Percentiles rank a stretch among this genome's conserved stretches.
Conservation (phyloP, 2,329 filamentous ascomycete genomes). For the Penicillium occitanis region DNA sequence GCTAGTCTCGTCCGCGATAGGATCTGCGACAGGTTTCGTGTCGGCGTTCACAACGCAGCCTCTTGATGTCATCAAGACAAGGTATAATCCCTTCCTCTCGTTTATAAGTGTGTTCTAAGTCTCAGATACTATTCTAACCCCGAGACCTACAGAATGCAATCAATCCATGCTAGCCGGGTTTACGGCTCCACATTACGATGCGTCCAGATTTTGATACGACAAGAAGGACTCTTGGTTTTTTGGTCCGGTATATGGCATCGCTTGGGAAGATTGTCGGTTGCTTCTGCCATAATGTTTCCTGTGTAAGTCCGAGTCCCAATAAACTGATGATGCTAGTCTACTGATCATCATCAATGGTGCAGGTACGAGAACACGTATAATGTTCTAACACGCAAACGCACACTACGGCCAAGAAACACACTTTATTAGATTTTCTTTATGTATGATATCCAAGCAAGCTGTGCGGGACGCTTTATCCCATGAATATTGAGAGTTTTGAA, state of each 20-base stretch:
- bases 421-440: background rate
- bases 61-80: conserved; percentile 39
- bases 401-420: background rate
- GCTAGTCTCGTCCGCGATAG: background rate
- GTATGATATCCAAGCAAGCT: background rate
- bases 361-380: background rate
- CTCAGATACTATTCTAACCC: background rate
- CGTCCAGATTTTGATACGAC: background rate
- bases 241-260: background rate
- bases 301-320: background rate
- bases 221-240: background rate
- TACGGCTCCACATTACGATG: background rate
- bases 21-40: background rate
- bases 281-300: background rate
- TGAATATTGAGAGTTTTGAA: background rate
- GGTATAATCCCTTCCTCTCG: conserved; percentile 28
- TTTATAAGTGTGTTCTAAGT: background rate
- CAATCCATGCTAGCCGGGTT: background rate
- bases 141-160: background rate
- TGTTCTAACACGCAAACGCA: background rate
- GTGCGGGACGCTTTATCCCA: background rate
- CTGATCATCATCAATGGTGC: background rate
- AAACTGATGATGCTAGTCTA: background rate
- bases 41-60: background rate
- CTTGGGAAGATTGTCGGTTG: background rate